Percentiles rank a stretch among this genome's conserved stretches.
Conservation (phyloP, 1,139 yeast genomes). For the Yamadazyma diospyri region DNA sequence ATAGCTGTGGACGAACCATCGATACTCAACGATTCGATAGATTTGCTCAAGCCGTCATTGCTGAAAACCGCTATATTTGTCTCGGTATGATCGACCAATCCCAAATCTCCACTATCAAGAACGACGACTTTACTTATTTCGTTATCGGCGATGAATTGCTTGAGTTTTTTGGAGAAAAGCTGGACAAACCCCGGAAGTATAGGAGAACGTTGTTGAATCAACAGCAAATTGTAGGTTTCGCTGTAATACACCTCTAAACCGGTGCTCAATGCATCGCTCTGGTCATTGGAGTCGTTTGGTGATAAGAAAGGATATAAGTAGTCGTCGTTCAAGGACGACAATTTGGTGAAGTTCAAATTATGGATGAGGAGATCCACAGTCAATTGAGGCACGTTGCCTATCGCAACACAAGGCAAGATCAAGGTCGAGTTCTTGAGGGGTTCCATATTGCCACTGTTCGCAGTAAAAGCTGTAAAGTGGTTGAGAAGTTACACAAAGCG, state of each 20-base stretch:
- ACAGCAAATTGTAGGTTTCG: slow-evolving; percentile 37
- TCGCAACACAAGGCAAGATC: slow-evolving; percentile 69
- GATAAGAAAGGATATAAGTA: slow-evolving; percentile 81
- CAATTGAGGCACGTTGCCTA: slow-evolving; percentile 89
- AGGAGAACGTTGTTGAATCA: slow-evolving; percentile 84
- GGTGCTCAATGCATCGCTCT: slow-evolving; percentile 35
- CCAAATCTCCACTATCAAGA: slow-evolving; percentile 73
- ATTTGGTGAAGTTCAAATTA: slow-evolving; percentile 48
- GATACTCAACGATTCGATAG: slow-evolving; percentile 26
- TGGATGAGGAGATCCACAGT: slow-evolving; percentile 71
- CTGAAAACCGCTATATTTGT: slow-evolving; percentile 26
- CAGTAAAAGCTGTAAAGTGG: too few species aligned
- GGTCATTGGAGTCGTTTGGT: slow-evolving; percentile 52
- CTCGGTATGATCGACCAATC: slow-evolving; percentile 28
- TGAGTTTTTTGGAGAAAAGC: slow-evolving; percentile 36
- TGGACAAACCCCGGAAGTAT: slow-evolving; percentile 61
- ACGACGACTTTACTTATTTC: slow-evolving; percentile 49
- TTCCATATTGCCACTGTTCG: slow-evolving; percentile 3
- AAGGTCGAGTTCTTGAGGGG: slow-evolving; percentile 1
- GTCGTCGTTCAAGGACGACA: slow-evolving; percentile 55
- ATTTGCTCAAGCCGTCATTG: slow-evolving; percentile 31
- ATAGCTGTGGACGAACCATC: slow-evolving; percentile 2
- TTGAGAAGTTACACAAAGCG: too few species aligned
- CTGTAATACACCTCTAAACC: slow-evolving; percentile 59
- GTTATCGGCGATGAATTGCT: slow-evolving; percentile 41